phyloP scores from a whole-genome alignment of 306 rosid genomes.

The Lupinus albus region DNA sequence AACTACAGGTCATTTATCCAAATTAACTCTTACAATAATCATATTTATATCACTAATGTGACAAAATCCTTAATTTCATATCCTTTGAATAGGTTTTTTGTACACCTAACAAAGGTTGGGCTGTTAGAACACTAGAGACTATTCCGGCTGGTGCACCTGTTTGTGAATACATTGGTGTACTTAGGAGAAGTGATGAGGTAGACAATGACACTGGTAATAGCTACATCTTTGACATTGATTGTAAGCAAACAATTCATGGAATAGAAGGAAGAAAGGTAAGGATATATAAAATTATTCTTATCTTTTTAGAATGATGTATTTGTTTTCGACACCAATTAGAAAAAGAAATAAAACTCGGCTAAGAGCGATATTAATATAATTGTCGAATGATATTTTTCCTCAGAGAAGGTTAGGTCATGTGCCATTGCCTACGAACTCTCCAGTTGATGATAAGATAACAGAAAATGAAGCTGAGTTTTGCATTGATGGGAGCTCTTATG shows the following conservation, averaged over 20 bases:
- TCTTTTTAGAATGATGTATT: too few relatives aligned
- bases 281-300: too few relatives aligned
- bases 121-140: too few relatives aligned
- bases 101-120: conserved; percentile 29
- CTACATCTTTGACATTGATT: conserved; percentile 20
- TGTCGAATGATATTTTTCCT: too few relatives aligned
- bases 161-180: conserved; percentile 23
- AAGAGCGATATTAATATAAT: too few relatives aligned
- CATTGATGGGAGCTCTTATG: conserved; percentile 5
- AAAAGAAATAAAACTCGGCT: too few relatives aligned
- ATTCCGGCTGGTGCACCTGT: too few relatives aligned
- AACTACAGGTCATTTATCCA: conserved; percentile 3
- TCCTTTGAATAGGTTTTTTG: conserved; percentile 32
- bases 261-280: conserved; percentile 14
- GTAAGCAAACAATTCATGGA: neutral
- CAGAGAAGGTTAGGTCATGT: neutral
- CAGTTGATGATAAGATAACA: neutral
- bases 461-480: conserved; percentile 3
- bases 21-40: neutral
- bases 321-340: too few relatives aligned
- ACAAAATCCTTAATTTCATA: neutral
- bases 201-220: neutral
- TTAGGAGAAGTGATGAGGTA: neutral
- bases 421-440: neutral
- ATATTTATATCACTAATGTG: neutral